These are phyloP conservation scores for Xylaria venustula DNA, from an alignment of 495 filamentous ascomycete genomes.

Conservation along the genomic window DNA sequence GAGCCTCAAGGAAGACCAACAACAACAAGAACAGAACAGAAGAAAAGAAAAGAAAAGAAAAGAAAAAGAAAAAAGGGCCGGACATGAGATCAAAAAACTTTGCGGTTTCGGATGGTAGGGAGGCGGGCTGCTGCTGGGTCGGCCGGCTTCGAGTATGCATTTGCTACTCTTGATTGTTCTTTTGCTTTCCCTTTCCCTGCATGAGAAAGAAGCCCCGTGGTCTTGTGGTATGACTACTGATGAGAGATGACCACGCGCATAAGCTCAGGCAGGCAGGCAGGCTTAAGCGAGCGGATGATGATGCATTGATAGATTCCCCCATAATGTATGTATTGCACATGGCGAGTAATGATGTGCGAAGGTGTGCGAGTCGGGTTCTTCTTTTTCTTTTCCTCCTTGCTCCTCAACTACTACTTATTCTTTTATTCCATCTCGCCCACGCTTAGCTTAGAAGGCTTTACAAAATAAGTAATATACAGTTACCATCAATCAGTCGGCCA, in stretches of 20 bases:
- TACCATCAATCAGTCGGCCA: no score
- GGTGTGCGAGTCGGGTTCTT: slow-evolving; percentile 2
- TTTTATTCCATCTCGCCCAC: no score
- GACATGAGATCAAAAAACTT: not conserved
- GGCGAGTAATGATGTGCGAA: slow-evolving; percentile 23
- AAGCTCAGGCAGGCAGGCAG: not conserved
- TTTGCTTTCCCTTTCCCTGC: not conserved
- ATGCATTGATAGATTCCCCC: slow-evolving; percentile 17
- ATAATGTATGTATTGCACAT: slow-evolving; percentile 13
- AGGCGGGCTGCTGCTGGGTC: not conserved
- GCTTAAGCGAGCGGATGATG: not conserved
- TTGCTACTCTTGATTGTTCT: not conserved
- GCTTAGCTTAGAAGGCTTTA: not conserved
- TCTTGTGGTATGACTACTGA: not conserved
- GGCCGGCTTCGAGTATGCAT: slow-evolving; percentile 3
- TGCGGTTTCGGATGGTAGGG: not conserved
- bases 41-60: not conserved
- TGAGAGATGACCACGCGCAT: slow-evolving; percentile 9
- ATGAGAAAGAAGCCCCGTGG: not conserved
- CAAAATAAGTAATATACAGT: no score
- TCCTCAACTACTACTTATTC: no score
- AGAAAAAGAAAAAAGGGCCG: not conserved
- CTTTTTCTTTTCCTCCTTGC: no score
- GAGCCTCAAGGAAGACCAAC: no score
- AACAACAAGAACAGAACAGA: not conserved